Base-by-base conservation (phyloP, 345 rosid genomes). In the Sonneratia alba region DNA sequence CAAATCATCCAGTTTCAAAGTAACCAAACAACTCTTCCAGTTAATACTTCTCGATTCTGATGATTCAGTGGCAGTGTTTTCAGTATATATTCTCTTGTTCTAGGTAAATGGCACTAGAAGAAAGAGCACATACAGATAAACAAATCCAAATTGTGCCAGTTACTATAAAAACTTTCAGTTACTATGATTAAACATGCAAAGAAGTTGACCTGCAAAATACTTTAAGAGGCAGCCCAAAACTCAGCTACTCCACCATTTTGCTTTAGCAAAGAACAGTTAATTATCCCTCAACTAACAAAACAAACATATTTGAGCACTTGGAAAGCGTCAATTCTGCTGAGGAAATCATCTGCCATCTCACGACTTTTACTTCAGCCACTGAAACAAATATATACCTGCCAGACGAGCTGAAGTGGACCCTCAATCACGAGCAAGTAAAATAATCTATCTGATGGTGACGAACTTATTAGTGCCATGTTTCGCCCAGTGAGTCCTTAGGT, bases 401-500 rank as follows among this genome's bases (percentile, higher is more conserved):
- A 18, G 59, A 53, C 59, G 4, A 53, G 22, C 59, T 18, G 22
- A 53, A 53, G 59, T 53, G 22, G 59, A 18, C 24, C 59, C 59
- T 15, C 27, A 27, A 38, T 16, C 69, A 40, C 40, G 61, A 56
- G 71, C 73, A 55, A 66, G 15, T 36, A 56, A 36, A 57, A 43
- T 53, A 36, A 57, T 47, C 81, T 81, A 81, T 80, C 76, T 75
- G 71, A 81, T 81, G 12, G 83, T 81, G 74, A 81, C 80, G 48
- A 77, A 81, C 77, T 77, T 77, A 71, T 77, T 81, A 11, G 83
- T 81, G 63, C 83, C 81, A 53, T 81, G 83, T 71, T 72, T 81
- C 4, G 83, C 83, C 80, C 83, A 81, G 73, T 81, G 73, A 66
- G 71, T 42, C 76, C 61, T 81, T 47, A 81, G 68, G 69, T 81